A percentile compares a stretch with the other conserved stretches of the same genome.
These are phyloP conservation scores for Handroanthus guayacan DNA, from an alignment of 257 asterid genomes.

Conservation along the genomic window DNA sequence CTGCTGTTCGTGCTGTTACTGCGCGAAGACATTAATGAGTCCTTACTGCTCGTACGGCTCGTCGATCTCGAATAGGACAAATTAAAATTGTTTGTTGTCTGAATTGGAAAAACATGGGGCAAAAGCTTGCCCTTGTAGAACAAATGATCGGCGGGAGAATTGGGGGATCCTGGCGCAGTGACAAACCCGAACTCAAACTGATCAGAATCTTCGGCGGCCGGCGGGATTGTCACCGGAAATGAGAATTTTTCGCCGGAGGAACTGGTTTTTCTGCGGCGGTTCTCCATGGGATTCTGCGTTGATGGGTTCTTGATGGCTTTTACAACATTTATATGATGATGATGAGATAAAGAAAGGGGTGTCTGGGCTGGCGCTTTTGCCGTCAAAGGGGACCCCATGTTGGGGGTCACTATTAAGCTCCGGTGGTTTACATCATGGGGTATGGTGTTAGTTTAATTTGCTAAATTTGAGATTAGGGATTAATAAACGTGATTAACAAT, in stretches of 20 bases:
- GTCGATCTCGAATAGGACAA: conserved; percentile 61
- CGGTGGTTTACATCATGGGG: conserved; percentile 49
- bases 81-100: conserved; percentile 21
- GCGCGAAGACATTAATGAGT: conserved; percentile 68
- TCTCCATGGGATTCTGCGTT: conserved; percentile 49
- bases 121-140: conserved; percentile 72
- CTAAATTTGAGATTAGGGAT: conserved; percentile 31
- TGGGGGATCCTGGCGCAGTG: conserved; percentile 50
- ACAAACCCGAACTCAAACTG: conserved; percentile 57
- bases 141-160: conserved; percentile 81
- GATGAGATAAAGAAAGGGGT: conserved; percentile 36
- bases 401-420: conserved; percentile 40
- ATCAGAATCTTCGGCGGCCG: conserved; percentile 29
- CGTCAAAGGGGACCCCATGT: conserved; percentile 56
- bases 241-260: conserved; percentile 61
- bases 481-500: conserved; percentile 46
- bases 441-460: conserved; percentile 22
- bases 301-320: neutral
- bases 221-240: conserved; percentile 45
- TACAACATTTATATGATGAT: conserved; percentile 28
- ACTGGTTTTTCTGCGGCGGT: conserved; percentile 33
- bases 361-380: conserved; percentile 46
- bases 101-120: conserved; percentile 73
- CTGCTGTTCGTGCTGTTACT: conserved; percentile 78
- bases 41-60: conserved; percentile 72